Evolutionary conservation across 2,329 filamentous ascomycete species (phyloP), one percentile per base, ranked within the genome.

Genomic region (Botrytis fragariae): DNA sequence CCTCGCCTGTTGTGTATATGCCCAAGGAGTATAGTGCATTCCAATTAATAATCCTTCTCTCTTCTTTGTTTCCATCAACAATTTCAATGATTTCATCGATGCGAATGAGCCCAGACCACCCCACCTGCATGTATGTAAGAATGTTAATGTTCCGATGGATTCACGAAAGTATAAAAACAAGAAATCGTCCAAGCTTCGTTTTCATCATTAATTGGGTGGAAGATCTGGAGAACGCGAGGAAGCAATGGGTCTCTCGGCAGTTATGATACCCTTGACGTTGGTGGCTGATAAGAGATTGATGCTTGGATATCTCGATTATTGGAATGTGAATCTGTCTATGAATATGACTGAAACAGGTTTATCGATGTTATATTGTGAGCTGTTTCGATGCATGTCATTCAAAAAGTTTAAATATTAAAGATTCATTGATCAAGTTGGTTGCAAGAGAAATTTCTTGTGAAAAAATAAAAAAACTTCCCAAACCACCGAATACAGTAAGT

Each of bases 141-240:
- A 51, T 51, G 44, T 45, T 8, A 45, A 45, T 45, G 48, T 51
- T 51, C 48, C 48, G 25, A 51, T 51, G 48, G 48, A 6, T 51
- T 51, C 4, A 51, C 48, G 48, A 51, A 44, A 64, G 29, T 29
- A 37, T 32, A 29, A n/a, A 67, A 67, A 45, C 35, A 51, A 25
- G 48, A 67, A 63, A 51, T n/a, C 16, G 44, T 67, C 44, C 63
- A 51, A 67, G 63, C 63, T 67, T 29, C 32, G 14, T 51, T 12
- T 9, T 32, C 51, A 57, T 22, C 7, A 22, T 65, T 8, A 5
- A 65, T 65, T 48, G 29, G 42, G 29, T 37, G 63, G 12, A 29
- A 64, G 29, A 65, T 65, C 63, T 65, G 29, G 44, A 67, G 63
- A 51, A 51, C 7, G 44, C 57, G 18, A 37, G 14, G 54, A 57